Percentiles rank a stretch among this genome's conserved stretches.
These are phyloP conservation scores for Barnettozyma hawaiiensis DNA, from an alignment of 1,139 yeast genomes.

Conservation along the genomic window DNA sequence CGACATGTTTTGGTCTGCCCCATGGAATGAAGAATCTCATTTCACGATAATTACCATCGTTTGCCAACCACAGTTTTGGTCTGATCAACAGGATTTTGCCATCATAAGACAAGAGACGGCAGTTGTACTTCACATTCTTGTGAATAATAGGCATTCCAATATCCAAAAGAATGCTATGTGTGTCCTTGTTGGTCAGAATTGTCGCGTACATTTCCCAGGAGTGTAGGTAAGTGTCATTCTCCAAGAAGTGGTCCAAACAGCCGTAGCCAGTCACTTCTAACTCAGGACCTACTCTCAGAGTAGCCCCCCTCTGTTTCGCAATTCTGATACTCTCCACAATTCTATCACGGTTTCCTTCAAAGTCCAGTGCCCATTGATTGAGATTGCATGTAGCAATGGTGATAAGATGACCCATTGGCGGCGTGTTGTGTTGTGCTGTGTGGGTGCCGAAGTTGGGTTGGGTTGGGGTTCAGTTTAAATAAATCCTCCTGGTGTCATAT, in stretches of 20 bases:
- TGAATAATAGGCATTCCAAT: slow-evolving; percentile 93
- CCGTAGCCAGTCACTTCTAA: slow-evolving; percentile 93
- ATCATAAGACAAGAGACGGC: slow-evolving; percentile 77
- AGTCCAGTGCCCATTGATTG: slow-evolving; percentile 98
- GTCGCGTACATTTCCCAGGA: slow-evolving; percentile 92
- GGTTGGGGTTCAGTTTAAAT: too few species aligned
- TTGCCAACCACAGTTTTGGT: slow-evolving; percentile 89
- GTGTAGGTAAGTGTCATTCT: slow-evolving; percentile 81
- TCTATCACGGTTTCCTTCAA: slow-evolving; percentile 93
- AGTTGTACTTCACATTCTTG: slow-evolving; percentile 83
- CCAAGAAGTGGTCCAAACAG: slow-evolving; percentile 91
- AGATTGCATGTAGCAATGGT: slow-evolving; percentile 63
- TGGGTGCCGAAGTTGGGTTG: too few species aligned
- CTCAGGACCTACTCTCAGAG: slow-evolving; percentile 93
- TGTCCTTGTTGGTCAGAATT: slow-evolving; percentile 57
- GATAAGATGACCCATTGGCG: slow-evolving; percentile 46
- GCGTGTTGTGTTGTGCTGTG: background rate
- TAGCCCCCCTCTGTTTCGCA: slow-evolving; percentile 75
- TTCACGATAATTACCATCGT: slow-evolving; percentile 96
- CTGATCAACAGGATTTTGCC: slow-evolving; percentile 78
- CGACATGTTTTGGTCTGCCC: slow-evolving; percentile 72
- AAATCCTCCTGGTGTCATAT: too few species aligned
- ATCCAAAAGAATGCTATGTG: slow-evolving; percentile 76
- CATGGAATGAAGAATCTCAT: slow-evolving; percentile 97
- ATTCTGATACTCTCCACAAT: slow-evolving; percentile 71